Percentiles rank a stretch among this genome's conserved stretches.
Evolutionary conservation across 2,329 filamentous ascomycete species (phyloP).

Genomic region (Fusarium sp.): DNA sequence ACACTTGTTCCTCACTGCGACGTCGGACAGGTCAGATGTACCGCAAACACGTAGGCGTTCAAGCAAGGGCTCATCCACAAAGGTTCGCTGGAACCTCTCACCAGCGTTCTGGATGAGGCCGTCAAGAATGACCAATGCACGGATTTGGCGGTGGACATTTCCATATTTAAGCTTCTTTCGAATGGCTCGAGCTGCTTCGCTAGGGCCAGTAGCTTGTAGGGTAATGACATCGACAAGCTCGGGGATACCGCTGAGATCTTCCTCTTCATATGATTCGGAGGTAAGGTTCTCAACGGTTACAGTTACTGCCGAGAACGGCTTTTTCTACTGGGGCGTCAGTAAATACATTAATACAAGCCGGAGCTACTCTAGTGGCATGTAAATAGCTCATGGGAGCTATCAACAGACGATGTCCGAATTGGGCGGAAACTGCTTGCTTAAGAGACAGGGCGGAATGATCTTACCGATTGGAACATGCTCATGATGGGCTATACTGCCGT

Average conservation of each 20-base stretch:
- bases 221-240: constrained; percentile 95
- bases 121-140: constrained; percentile 88
- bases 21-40: constrained; percentile 84
- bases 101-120: constrained; percentile 95
- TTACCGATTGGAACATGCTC: constrained; percentile 47
- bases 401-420: not conserved
- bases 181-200: constrained; percentile 89
- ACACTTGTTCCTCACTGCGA: constrained; percentile 88
- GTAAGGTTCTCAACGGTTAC: constrained; percentile 92
- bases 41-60: constrained; percentile 90
- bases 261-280: constrained; percentile 87
- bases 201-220: constrained; percentile 85
- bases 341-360: not conserved
- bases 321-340: constrained; percentile 53
- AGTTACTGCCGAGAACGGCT: constrained; percentile 92
- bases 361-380: not conserved
- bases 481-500: not conserved
- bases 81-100: constrained; percentile 82
- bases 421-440: not conserved
- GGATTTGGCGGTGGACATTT: constrained; percentile 88
- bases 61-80: constrained; percentile 89
- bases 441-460: not conserved
- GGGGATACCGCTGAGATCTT: constrained; percentile 90
- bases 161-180: constrained; percentile 99
- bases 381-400: constrained; percentile 27